These are phyloP conservation scores for Coprinopsis marcescibilis DNA, from an alignment of 768 basidiomycete species.

Conservation along the genomic window DNA sequence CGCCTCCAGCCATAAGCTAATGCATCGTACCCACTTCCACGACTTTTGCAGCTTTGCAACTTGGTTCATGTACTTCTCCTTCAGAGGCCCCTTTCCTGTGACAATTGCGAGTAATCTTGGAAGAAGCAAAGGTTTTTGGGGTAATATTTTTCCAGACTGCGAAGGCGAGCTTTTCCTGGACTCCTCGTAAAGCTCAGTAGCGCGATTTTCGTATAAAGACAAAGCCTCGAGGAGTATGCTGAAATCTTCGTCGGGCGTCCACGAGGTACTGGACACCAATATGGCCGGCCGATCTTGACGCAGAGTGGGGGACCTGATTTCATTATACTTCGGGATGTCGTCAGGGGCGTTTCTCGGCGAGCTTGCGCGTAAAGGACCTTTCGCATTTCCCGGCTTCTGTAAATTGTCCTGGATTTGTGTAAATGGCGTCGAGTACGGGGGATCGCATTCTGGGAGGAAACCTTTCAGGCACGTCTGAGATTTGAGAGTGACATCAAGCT, in stretches of 20 bases:
- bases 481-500: constrained; percentile 34
- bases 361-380: too few species aligned
- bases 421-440: constrained; percentile 58
- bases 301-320: constrained; percentile 37
- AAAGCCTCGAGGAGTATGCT: constrained; percentile 75
- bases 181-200: constrained; percentile 22
- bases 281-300: constrained; percentile 78
- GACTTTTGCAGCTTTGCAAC: constrained; percentile 52
- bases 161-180: too few species aligned
- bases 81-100: constrained; percentile 86
- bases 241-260: constrained; percentile 98
- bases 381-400: not conserved
- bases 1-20: constrained; percentile 83
- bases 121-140: too few species aligned
- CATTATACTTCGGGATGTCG: constrained; percentile 23
- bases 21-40: constrained; percentile 77
- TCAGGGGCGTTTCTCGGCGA: not conserved
- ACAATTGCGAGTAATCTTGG: constrained; percentile 78
- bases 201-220: constrained; percentile 58
- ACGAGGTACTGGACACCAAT: constrained; percentile 88
- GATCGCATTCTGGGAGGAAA: constrained; percentile 49
- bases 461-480: constrained; percentile 28
- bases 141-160: constrained; percentile 44
- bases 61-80: constrained; percentile 65
- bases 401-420: constrained; percentile 33